A percentile compares a stretch with the other conserved stretches of the same genome.
Conservation (phyloP, 805 yeast species). For the Metschnikowia kunwiensis region DNA sequence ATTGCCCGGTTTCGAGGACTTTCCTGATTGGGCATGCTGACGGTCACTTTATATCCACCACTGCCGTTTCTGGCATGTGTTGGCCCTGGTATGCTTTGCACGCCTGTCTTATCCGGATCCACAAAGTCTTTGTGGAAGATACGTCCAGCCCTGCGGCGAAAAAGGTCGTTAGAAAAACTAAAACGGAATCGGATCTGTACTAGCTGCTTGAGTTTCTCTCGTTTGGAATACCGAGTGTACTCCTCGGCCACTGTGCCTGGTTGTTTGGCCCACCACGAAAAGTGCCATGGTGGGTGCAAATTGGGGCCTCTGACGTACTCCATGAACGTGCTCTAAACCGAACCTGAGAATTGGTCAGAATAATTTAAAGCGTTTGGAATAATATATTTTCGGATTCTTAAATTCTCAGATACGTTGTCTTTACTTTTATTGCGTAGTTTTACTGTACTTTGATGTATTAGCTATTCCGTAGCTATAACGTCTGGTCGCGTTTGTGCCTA, state of each 20-base stretch:
- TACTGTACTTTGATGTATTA: too few species aligned
- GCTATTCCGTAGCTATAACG: too few species aligned
- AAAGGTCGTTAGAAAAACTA: not conserved
- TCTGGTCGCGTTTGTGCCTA: too few species aligned
- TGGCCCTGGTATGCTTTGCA: too few species aligned
- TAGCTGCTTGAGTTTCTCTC: constrained; percentile 3
- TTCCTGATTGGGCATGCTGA: not conserved
- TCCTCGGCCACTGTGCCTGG: not conserved
- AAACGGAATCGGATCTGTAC: not conserved
- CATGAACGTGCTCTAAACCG: too few species aligned
- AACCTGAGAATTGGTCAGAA: too few species aligned
- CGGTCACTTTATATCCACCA: constrained; percentile 3
- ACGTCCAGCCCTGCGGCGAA: not conserved
- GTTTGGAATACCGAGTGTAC: not conserved
- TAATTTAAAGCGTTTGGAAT: too few species aligned
- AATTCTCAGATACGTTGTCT: too few species aligned
- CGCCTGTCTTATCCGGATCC: too few species aligned
- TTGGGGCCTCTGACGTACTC: constrained; percentile 1
- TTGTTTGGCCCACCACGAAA: constrained; percentile 7
- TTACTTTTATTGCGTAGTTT: too few species aligned
- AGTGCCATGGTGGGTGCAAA: constrained; percentile 11
- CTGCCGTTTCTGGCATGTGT: not conserved
- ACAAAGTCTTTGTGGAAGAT: not conserved
- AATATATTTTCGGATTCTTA: too few species aligned
- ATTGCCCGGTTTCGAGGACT: not conserved